Conservation (phyloP, 345 rosid genomes). For the Pistacia vera region DNA sequence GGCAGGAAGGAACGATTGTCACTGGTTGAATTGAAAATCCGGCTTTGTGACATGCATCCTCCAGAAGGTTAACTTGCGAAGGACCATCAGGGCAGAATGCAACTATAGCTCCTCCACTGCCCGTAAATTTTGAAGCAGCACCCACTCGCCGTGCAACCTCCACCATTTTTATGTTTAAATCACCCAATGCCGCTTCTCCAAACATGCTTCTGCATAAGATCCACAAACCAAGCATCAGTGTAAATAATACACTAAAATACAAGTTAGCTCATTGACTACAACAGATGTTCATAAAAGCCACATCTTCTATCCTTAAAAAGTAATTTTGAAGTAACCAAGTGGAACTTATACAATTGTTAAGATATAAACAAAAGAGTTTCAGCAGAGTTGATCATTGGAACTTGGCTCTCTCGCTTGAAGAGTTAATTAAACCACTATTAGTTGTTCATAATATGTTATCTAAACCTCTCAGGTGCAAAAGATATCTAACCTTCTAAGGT, state of each 20-base stretch:
- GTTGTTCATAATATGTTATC: neutral
- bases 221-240: neutral
- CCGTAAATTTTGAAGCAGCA: constrained; percentile 86
- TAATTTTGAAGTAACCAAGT: neutral
- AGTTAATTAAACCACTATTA: neutral
- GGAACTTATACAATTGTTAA: neutral
- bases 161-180: constrained; percentile 85
- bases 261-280: neutral
- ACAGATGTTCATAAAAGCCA: neutral
- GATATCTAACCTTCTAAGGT: constrained; percentile 66
- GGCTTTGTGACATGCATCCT: constrained; percentile 68
- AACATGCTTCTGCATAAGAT: constrained; percentile 60
- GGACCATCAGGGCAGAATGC: constrained; percentile 77
- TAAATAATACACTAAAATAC: neutral
- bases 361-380: neutral
- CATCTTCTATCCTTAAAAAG: neutral
- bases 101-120: constrained; percentile 96
- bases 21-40: constrained; percentile 67
- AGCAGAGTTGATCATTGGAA: no score
- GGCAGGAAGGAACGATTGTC: constrained; percentile 55
- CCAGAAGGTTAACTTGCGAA: constrained; percentile 62
- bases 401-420: neutral
- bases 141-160: constrained; percentile 77
- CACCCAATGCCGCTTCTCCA: constrained; percentile 81
- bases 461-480: neutral